Percentiles rank a stretch among this genome's conserved stretches.
Conservation (phyloP, 2,329 filamentous ascomycete genomes). For the Botrytis medusae region DNA sequence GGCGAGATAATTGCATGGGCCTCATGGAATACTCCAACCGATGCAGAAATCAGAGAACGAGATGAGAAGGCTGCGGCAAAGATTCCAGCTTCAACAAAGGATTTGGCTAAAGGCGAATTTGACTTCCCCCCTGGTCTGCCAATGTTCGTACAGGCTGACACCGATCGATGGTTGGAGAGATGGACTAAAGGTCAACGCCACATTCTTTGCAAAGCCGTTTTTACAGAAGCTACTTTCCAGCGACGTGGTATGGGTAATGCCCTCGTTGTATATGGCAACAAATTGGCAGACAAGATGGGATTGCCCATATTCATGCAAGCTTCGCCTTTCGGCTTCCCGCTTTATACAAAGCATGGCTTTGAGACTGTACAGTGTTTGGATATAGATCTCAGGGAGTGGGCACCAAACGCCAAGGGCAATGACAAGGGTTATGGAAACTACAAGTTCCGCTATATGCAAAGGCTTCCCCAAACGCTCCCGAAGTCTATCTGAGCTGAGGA, state of each 20-base stretch:
- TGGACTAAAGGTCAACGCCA: not conserved
- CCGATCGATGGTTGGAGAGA: not conserved
- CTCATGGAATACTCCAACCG: not conserved
- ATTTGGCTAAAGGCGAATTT: not conserved
- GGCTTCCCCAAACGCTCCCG: not conserved
- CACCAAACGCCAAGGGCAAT: conserved; percentile 6
- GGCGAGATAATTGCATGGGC: not conserved
- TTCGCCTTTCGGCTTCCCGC: conserved; percentile 11
- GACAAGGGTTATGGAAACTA: conserved; percentile 18
- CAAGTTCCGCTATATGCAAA: conserved; percentile 14
- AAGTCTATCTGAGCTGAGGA: not conserved
- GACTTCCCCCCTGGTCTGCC: not conserved
- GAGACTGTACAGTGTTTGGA: conserved; percentile 17
- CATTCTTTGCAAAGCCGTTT: conserved; percentile 3
- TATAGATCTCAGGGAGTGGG: conserved; percentile 21
- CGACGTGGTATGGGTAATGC: conserved; percentile 1
- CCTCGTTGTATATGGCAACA: not conserved
- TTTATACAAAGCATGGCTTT: conserved; percentile 18
- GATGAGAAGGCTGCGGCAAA: not conserved
- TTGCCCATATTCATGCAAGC: conserved; percentile 16
- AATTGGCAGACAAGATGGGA: not conserved
- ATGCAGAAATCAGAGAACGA: not conserved
- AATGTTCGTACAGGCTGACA: conserved; percentile 9
- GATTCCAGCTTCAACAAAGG: not conserved
- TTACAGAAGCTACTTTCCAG: not conserved